Base-by-base conservation (phyloP, 164 flowering plant species). In the Cinnamomum micranthum region DNA sequence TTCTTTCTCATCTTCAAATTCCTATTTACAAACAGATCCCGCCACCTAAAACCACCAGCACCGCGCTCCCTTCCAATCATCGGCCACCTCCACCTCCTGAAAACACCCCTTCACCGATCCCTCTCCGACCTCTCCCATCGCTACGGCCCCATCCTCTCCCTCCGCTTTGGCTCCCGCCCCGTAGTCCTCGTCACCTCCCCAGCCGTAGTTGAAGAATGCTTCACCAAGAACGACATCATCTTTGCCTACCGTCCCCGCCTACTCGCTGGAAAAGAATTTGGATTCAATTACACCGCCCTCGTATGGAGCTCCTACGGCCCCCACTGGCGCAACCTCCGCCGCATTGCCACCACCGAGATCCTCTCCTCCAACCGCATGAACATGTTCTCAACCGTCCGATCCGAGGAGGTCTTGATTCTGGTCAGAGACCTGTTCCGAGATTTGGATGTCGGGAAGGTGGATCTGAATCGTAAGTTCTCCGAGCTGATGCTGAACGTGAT, bases 121-220 rank as follows among this genome's bases (percentile, higher is more conserved):
- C 47, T 41, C 47, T 41, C 47, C 47, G 10, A 6, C 47, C 47
- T 41, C 47, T 35, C 47, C 47, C 47, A 35, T 7, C 47, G 47
- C 47, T 35, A 35, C 47, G 47, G 10, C 47, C 47, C 47, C 47
- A 6, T 35, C 47, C 47, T 41, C 47, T 41, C 47, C 47, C 47
- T 41, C 68, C 78, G 71, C 2, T 50, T 85, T 0, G 87, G 87
- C 20, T 69, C 77, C 35, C 81, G 80, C 50, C 73, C 70, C 1
- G 84, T 76, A 3, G 74, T 85, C 35, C 71, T 85, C 5, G 81
- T 85, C 28, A 73, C 85, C 52, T 81, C 85, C 6, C 76, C 84
- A 3, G 65, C 82, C 1, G 66, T 69, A 10, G 80, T 72, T 1
- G 47, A 41, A 41, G 47, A 41, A 41, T 41, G 47, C 47, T 41